Conservation (phyloP, 2,329 filamentous ascomycete genomes). For the Nothopassalora personata region DNA sequence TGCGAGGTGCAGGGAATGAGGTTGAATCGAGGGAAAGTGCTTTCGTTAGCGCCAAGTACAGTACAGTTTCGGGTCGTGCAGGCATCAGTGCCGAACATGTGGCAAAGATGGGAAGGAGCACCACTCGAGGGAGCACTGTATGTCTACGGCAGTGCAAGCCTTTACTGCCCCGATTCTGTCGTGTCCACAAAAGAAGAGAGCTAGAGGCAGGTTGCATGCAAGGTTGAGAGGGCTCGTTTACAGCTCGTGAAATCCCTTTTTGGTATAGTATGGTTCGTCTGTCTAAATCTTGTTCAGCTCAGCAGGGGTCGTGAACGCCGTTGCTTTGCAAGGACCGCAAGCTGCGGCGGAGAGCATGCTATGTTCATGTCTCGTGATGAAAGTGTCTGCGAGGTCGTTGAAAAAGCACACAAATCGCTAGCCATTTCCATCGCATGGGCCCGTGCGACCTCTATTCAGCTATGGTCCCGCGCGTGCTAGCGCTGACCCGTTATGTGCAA, state of each 20-base stretch:
- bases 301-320: slow-evolving; percentile 22
- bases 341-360: slow-evolving; percentile 14
- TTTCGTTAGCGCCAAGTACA: background rate
- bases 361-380: slow-evolving; percentile 14
- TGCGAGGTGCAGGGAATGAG: too few relatives aligned
- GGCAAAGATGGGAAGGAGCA: background rate
- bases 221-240: background rate
- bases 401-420: slow-evolving; percentile 27
- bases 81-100: background rate
- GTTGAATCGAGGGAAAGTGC: background rate
- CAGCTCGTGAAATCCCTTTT: slow-evolving; percentile 19
- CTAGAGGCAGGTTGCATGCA: background rate
- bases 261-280: slow-evolving; percentile 24
- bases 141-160: background rate
- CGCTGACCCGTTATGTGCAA: slow-evolving; percentile 16
- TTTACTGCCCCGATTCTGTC: too few relatives aligned
- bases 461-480: slow-evolving; percentile 11
- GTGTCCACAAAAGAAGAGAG: background rate
- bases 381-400: slow-evolving; percentile 14
- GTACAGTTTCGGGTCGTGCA: too few relatives aligned
- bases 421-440: slow-evolving; percentile 23
- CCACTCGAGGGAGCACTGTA: background rate
- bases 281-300: slow-evolving; percentile 24
- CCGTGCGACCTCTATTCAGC: slow-evolving; percentile 22
- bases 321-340: slow-evolving; percentile 22